Evolutionary conservation across 2,329 filamentous ascomycete genomes (phyloP).

Genomic region (Arthrinium puccinioides): DNA sequence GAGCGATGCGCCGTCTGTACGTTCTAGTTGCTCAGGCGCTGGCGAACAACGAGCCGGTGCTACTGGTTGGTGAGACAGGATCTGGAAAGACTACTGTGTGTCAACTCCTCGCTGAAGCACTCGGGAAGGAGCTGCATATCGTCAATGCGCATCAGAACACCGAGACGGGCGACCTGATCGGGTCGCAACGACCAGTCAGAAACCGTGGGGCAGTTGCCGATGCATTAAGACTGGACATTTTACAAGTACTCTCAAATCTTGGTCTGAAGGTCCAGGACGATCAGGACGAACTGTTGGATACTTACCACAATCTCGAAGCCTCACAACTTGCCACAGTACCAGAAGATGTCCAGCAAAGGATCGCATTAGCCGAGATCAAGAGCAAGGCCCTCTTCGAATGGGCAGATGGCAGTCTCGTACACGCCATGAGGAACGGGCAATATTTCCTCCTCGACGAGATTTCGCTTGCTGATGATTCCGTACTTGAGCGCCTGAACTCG

Average conservation of each 20-base stretch:
- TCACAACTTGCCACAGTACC: conserved; percentile 40
- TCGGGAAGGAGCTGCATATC: conserved; percentile 70
- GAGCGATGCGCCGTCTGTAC: conserved; percentile 86
- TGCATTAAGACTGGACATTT: conserved; percentile 55
- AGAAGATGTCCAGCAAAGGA: conserved; percentile 35
- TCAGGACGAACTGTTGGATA: conserved; percentile 48
- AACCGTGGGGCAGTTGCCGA: conserved; percentile 72
- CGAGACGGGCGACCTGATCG: conserved; percentile 94
- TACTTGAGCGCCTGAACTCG: conserved; percentile 91
- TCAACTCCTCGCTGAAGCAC: conserved; percentile 80
- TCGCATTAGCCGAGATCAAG: conserved; percentile 46
- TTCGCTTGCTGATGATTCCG: conserved; percentile 93
- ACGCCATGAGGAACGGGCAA: conserved; percentile 83
- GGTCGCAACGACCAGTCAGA: conserved; percentile 83
- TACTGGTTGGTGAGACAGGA: conserved; percentile 93
- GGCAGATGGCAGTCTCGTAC: conserved; percentile 87
- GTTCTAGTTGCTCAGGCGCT: conserved; percentile 83
- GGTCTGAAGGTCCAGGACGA: conserved; percentile 31
- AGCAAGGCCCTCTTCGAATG: conserved; percentile 90
- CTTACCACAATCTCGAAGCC: conserved; percentile 47
- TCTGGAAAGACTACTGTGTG: conserved; percentile 97
- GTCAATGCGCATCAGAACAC: conserved; percentile 98
- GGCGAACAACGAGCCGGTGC: conserved; percentile 83
- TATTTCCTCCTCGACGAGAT: conserved; percentile 97
- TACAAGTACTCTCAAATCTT: conserved; percentile 33